Percentiles rank a stretch among this genome's conserved stretches.
Conservation (phyloP, 371 early-diverging fungal species). For the Choanephora cucurbitarum region DNA sequence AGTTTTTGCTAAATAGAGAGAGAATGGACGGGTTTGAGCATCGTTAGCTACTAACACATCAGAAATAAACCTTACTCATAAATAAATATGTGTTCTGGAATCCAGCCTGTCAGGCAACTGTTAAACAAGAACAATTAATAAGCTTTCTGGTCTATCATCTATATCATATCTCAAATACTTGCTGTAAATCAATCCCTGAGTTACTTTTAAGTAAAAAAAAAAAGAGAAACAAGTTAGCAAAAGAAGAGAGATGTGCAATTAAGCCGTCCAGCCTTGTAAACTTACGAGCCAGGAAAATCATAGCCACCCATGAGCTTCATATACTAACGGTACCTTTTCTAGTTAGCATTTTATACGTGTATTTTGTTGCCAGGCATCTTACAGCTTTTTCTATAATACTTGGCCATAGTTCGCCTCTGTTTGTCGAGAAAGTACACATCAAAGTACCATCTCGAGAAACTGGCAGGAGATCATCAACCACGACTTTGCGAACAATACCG, state of each 20-base stretch:
- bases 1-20: slow-evolving; percentile 42
- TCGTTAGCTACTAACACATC: background rate
- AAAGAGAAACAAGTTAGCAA: too few relatives aligned
- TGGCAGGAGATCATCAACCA: slow-evolving; percentile 90
- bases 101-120: slow-evolving; percentile 88
- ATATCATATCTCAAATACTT: slow-evolving; percentile 28
- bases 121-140: slow-evolving; percentile 1
- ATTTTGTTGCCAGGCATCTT: slow-evolving; percentile 6
- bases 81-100: slow-evolving; percentile 89
- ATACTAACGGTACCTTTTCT: slow-evolving; percentile 45
- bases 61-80: slow-evolving; percentile 56
- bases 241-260: slow-evolving; percentile 1
- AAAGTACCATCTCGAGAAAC: slow-evolving; percentile 70
- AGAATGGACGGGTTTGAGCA: background rate
- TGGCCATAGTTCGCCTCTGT: slow-evolving; percentile 81
- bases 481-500: slow-evolving; percentile 84
- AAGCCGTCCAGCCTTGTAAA: slow-evolving; percentile 7
- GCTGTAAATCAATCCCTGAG: slow-evolving; percentile 88
- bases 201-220: slow-evolving; percentile 55
- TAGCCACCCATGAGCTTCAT: slow-evolving; percentile 95
- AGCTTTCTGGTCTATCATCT: background rate
- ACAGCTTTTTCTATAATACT: slow-evolving; percentile 90
- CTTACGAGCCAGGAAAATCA: slow-evolving; percentile 89
- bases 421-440: slow-evolving; percentile 85
- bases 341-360: too few relatives aligned